Conservation (phyloP, 2,329 filamentous ascomycete species). For the Balansia obtecta region DNA sequence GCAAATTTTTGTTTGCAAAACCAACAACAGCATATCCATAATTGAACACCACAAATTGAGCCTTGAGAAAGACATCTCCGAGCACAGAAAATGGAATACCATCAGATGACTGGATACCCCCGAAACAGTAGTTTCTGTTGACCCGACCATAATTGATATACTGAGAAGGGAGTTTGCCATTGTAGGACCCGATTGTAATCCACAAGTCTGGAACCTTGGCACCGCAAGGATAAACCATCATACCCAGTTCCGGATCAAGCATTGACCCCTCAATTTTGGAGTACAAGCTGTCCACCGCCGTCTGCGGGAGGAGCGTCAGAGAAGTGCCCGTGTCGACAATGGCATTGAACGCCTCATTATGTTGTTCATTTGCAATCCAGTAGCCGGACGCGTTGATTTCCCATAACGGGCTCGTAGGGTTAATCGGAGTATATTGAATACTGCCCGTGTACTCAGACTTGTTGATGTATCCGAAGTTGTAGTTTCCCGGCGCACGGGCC, state of each 20-base stretch:
- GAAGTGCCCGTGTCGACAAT: slow-evolving; percentile 64
- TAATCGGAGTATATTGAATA: slow-evolving; percentile 42
- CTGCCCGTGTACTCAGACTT: slow-evolving; percentile 40
- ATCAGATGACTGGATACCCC: slow-evolving; percentile 25
- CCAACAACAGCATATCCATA: slow-evolving; percentile 19
- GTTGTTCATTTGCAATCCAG: slow-evolving; percentile 28
- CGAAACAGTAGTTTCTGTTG: slow-evolving; percentile 19
- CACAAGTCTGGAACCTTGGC: slow-evolving; percentile 32
- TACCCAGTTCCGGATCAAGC: slow-evolving; percentile 32
- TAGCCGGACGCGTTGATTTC: slow-evolving; percentile 44
- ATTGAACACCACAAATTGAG: slow-evolving; percentile 31
- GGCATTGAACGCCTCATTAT: slow-evolving; percentile 20
- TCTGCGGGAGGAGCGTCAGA: slow-evolving; percentile 44
- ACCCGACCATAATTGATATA: slow-evolving; percentile 26
- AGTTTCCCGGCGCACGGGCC: slow-evolving; percentile 21
- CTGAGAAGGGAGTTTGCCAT: slow-evolving; percentile 21
- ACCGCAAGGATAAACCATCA: slow-evolving; percentile 46
- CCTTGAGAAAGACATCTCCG: slow-evolving; percentile 29
- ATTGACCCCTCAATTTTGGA: slow-evolving; percentile 37
- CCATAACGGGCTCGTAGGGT: slow-evolving; percentile 47
- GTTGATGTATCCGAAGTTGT: slow-evolving; percentile 40
- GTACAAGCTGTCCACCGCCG: slow-evolving; percentile 48
- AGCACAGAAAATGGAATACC: slow-evolving; percentile 26
- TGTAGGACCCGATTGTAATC: slow-evolving; percentile 22
- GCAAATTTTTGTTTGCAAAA: slow-evolving; percentile 25